Conservation (phyloP, 305 asterid species). For the Stenogyne calaminthoides region DNA sequence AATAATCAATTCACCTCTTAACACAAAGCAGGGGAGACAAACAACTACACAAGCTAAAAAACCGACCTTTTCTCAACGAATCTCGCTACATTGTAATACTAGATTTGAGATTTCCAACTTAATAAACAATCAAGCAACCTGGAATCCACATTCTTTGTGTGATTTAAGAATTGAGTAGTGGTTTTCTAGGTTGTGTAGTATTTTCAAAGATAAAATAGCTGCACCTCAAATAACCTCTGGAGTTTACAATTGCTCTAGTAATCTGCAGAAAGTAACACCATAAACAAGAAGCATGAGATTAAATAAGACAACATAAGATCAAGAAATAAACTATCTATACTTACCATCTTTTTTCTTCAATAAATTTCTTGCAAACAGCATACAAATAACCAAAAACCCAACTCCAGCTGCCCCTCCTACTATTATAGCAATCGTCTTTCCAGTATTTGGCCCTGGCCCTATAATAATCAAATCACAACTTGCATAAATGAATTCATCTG, state of each 20-base stretch:
- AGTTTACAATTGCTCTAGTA: conserved; percentile 41
- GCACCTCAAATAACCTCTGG: conserved; percentile 29
- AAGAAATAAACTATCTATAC: conserved; percentile 13
- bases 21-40: conserved; percentile 18
- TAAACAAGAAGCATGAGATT: conserved; percentile 18
- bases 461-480: conserved; percentile 37
- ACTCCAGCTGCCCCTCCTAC: conserved; percentile 96
- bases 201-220: conserved; percentile 29
- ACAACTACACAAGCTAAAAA: conserved; percentile 43
- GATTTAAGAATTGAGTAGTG: conserved; percentile 18
- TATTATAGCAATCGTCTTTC: conserved; percentile 89
- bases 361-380: conserved; percentile 70
- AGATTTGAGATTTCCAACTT: conserved; percentile 26
- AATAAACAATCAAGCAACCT: conserved; percentile 13
- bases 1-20: conserved; percentile 15
- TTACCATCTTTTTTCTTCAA: conserved; percentile 83
- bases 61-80: conserved; percentile 6
- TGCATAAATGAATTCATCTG: conserved; percentile 31
- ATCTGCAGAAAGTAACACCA: conserved; percentile 58
- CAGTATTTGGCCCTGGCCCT: conserved; percentile 73
- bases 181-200: conserved; percentile 44
- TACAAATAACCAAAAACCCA: conserved; percentile 71
- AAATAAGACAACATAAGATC: not conserved
- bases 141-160: conserved; percentile 24
- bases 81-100: conserved; percentile 6